Conservation (phyloP, 2,329 filamentous ascomycete genomes). For the Eutypella sp. region DNA sequence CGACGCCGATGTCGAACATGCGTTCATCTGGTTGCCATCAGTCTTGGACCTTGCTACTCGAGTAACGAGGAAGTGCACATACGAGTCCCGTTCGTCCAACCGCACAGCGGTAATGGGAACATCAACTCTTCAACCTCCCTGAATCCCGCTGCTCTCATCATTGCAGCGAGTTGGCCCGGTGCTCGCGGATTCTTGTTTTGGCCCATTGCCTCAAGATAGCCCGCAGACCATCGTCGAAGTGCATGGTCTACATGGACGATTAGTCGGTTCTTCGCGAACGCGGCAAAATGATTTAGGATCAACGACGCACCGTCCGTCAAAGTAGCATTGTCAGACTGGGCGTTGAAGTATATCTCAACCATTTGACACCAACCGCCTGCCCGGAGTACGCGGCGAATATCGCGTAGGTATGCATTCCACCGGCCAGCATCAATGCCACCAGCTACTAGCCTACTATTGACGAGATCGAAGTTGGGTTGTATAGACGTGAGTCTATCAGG, state of each 20-base stretch:
- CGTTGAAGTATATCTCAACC: conserved; percentile 80
- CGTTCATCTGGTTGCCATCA: conserved; percentile 38
- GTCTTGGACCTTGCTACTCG: conserved; percentile 10
- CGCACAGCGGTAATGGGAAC: conserved; percentile 64
- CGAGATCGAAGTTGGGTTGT: conserved; percentile 69
- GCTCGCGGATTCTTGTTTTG: conserved; percentile 64
- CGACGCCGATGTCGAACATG: conserved; percentile 45
- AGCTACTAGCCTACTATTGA: conserved; percentile 71
- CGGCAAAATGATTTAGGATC: too few relatives aligned
- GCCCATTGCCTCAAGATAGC: conserved; percentile 54
- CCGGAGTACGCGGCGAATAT: conserved; percentile 67
- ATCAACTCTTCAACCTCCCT: conserved; percentile 59
- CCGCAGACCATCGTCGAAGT: conserved; percentile 61
- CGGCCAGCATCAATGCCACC: conserved; percentile 66
- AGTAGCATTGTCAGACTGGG: conserved; percentile 81
- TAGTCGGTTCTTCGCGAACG: too few relatives aligned
- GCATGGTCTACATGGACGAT: conserved; percentile 47
- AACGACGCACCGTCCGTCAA: conserved; percentile 50
- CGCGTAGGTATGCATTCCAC: conserved; percentile 72
- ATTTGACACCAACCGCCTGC: conserved; percentile 83
- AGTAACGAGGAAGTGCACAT: conserved; percentile 20
- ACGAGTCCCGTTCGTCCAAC: conserved; percentile 57
- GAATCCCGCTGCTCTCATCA: conserved; percentile 60
- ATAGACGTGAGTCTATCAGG: conserved; percentile 39
- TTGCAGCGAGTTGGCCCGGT: conserved; percentile 52